Evolutionary conservation across 2,329 filamentous ascomycete species (phyloP).

Genomic region (Incumbomyces lentus): DNA sequence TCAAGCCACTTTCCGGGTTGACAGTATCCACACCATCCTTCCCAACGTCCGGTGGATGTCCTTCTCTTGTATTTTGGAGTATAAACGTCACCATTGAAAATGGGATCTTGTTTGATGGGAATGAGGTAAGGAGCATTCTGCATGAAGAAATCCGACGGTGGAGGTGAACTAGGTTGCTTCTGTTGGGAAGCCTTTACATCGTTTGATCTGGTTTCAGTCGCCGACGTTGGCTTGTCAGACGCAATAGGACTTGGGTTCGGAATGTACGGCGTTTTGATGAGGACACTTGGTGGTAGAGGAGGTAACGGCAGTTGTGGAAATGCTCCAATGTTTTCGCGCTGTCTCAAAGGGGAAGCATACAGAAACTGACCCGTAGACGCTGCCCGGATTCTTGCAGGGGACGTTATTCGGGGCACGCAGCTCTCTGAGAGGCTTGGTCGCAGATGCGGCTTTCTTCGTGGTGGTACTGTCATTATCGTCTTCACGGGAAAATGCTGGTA

Average conservation of each 20-base stretch:
- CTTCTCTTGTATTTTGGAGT: constrained; percentile 7
- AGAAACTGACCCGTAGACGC: not conserved
- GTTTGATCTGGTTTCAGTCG: not conserved
- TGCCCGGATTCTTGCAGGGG: constrained; percentile 2
- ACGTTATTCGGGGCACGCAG: not conserved
- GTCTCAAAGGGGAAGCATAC: not conserved
- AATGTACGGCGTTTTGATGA: not conserved
- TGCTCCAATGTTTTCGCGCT: not conserved
- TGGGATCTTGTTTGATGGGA: constrained; percentile 3
- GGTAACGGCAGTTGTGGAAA: constrained; percentile 2
- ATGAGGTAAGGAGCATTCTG: constrained; percentile 2
- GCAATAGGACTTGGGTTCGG: not conserved
- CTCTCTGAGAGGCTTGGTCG: constrained; percentile 6
- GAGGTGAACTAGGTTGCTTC: constrained; percentile 3
- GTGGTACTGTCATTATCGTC: constrained; percentile 2
- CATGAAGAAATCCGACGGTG: constrained; percentile 1
- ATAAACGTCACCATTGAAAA: constrained; percentile 4
- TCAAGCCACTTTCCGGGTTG: constrained; percentile 6
- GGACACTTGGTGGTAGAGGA: not conserved
- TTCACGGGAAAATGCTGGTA: not conserved
- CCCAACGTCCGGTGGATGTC: constrained; percentile 2
- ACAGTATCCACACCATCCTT: constrained; percentile 8
- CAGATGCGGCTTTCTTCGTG: constrained; percentile 1
- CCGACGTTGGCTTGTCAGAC: not conserved
- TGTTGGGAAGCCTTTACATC: not conserved